Evolutionary conservation across 306 rosid genomes (phyloP).

Genomic region (Corylus americana): DNA sequence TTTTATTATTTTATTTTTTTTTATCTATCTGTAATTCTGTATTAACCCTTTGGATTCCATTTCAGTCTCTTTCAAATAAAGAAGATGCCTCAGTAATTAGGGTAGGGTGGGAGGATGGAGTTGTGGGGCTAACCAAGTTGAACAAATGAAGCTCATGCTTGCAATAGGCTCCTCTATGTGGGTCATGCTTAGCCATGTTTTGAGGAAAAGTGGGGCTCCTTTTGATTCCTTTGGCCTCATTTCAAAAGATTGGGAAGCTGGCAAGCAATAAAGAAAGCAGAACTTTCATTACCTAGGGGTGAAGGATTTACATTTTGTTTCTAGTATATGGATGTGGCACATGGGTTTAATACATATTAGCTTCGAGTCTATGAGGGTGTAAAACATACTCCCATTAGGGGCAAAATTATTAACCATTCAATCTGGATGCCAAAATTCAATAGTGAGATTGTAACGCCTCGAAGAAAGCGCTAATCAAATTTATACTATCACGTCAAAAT

Average conservation of each 20-base stretch:
- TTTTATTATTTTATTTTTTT: neutral
- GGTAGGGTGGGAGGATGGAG: neutral
- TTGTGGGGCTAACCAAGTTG: slow-evolving; percentile 33
- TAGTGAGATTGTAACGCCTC: neutral
- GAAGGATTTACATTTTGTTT: too few relatives aligned
- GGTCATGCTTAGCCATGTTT: slow-evolving; percentile 35
- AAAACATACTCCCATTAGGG: too few relatives aligned
- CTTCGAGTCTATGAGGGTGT: too few relatives aligned
- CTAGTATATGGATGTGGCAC: neutral
- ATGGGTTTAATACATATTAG: too few relatives aligned
- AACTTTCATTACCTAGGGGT: neutral
- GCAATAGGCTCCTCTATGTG: slow-evolving; percentile 23
- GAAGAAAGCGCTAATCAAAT: too few relatives aligned
- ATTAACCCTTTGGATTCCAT: slow-evolving; percentile 52
- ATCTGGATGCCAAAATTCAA: neutral
- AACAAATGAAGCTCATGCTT: slow-evolving; percentile 8
- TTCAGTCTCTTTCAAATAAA: slow-evolving; percentile 53
- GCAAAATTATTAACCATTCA: neutral
- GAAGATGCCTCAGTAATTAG: slow-evolving; percentile 30
- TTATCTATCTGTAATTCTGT: neutral
- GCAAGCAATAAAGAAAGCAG: slow-evolving; percentile 31
- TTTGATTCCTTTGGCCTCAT: slow-evolving; percentile 27
- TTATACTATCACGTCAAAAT: too few relatives aligned
- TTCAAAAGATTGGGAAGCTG: slow-evolving; percentile 30
- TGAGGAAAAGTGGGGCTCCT: slow-evolving; percentile 8